Evolutionary conservation across 192 early-diverging fungal species (phyloP).

Genomic region (Mortierella alpina): DNA sequence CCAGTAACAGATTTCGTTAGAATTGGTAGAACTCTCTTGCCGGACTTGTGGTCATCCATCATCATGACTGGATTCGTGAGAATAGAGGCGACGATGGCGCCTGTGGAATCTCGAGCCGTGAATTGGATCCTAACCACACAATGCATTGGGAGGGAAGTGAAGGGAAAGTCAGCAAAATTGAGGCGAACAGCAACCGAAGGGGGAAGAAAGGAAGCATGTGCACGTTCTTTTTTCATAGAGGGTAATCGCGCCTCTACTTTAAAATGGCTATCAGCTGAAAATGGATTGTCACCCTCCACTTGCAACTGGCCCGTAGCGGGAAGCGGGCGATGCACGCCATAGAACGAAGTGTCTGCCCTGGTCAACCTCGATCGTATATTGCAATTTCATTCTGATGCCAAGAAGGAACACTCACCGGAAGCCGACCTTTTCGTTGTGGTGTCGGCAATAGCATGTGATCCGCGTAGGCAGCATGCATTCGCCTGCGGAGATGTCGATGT

Average conservation of each 20-base stretch:
- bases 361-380: not conserved
- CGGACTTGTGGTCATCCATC: conserved; percentile 91
- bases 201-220: conserved; percentile 28
- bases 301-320: not conserved
- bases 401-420: conserved; percentile 57
- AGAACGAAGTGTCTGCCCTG: not conserved
- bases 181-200: not conserved
- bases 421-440: conserved; percentile 85
- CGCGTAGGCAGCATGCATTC: conserved; percentile 82
- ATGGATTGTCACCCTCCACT: not conserved
- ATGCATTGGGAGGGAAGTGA: not conserved
- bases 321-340: not conserved
- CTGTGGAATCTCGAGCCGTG: conserved; percentile 69
- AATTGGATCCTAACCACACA: conserved; percentile 72
- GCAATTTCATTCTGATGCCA: not conserved
- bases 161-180: not conserved
- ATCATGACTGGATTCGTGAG: conserved; percentile 87
- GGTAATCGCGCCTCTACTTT: not conserved
- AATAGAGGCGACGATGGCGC: conserved; percentile 71
- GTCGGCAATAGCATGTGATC: conserved; percentile 91
- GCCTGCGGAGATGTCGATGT: conserved; percentile 80
- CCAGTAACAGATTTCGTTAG: not conserved
- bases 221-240: not conserved
- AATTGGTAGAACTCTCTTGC: conserved; percentile 52
- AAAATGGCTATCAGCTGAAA: conserved; percentile 38